Conservation (phyloP, 805 yeast species). For the Candida taoyuanica region DNA sequence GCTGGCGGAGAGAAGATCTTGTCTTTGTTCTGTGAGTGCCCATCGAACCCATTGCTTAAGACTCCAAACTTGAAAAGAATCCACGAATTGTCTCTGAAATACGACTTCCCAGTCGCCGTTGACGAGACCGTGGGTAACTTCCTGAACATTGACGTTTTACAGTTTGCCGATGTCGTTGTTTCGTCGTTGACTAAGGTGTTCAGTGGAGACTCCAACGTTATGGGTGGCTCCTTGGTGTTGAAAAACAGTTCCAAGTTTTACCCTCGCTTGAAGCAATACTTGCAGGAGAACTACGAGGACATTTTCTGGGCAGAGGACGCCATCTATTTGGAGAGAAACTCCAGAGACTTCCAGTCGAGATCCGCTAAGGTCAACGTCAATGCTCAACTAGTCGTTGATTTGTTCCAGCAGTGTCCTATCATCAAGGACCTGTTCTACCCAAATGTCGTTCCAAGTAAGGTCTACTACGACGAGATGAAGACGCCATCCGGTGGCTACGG, state of each 20-base stretch:
- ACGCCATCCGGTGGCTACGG: conserved; percentile 83
- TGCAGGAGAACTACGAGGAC: conserved; percentile 61
- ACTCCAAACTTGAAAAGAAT: conserved; percentile 74
- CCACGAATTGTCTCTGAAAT: conserved; percentile 60
- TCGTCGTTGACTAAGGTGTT: conserved; percentile 89
- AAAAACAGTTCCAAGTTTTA: conserved; percentile 61
- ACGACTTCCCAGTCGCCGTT: conserved; percentile 72
- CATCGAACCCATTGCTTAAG: conserved; percentile 87
- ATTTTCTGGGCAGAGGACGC: conserved; percentile 93
- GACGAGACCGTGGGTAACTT: conserved; percentile 96
- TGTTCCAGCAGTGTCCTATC: conserved; percentile 43
- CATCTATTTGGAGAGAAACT: conserved; percentile 83
- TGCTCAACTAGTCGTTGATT: conserved; percentile 48
- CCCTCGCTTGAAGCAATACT: conserved; percentile 42
- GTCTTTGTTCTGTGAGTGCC: conserved; percentile 87
- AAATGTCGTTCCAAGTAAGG: conserved; percentile 42
- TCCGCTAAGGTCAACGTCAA: conserved; percentile 49
- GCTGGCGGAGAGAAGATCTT: conserved; percentile 62
- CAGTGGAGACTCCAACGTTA: conserved; percentile 90
- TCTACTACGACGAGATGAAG: conserved; percentile 67
- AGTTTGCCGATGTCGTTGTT: conserved; percentile 81
- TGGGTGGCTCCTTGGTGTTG: conserved; percentile 86
- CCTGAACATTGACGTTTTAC: conserved; percentile 73
- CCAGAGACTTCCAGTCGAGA: conserved; percentile 77
- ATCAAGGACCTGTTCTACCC: conserved; percentile 75